Percentiles rank a stretch among this genome's conserved stretches.
Evolutionary conservation across 169 alveolate genomes (phyloP).

Genomic region (Pseudocohnilembus persalinus): DNA sequence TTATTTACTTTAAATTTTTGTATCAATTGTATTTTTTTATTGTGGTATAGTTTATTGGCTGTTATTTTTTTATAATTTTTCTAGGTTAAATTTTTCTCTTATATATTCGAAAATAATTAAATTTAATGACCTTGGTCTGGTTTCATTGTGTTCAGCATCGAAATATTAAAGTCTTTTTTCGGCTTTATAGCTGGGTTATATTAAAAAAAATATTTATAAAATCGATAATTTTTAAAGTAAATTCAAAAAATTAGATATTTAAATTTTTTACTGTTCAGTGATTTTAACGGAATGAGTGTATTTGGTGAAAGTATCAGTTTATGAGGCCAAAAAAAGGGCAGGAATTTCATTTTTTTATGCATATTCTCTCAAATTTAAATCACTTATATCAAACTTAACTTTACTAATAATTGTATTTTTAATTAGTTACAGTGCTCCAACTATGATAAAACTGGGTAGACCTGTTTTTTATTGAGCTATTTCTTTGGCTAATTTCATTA

Average conservation of each 20-base stretch:
- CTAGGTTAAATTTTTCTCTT: too few species aligned
- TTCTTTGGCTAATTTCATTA: slow-evolving; percentile 26
- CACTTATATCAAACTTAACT: slow-evolving; percentile 11
- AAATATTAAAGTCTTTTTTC: background rate
- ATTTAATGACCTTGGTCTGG: background rate
- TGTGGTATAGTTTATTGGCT: too few species aligned
- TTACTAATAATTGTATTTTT: slow-evolving; percentile 2
- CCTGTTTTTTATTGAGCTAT: slow-evolving; percentile 11
- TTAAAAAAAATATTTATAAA: too few species aligned
- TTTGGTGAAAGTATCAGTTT: slow-evolving; percentile 16
- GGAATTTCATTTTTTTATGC: slow-evolving; percentile 2
- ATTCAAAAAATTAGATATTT: background rate
- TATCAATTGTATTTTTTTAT: too few species aligned
- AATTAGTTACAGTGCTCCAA: slow-evolving; percentile 5
- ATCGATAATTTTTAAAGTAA: too few species aligned
- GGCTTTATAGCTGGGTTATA: background rate
- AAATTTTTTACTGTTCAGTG: background rate
- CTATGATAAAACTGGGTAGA: slow-evolving; percentile 8
- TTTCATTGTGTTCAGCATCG: background rate
- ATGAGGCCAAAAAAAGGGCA: slow-evolving; percentile 3
- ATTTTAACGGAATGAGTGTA: slow-evolving; percentile 2
- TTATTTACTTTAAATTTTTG: too few species aligned
- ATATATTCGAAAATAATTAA: too few species aligned
- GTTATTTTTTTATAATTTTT: too few species aligned
- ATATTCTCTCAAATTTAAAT: slow-evolving; percentile 6